These are phyloP conservation scores for Turnera subulata DNA, from an alignment of 345 rosid species.

Conservation along the genomic window DNA sequence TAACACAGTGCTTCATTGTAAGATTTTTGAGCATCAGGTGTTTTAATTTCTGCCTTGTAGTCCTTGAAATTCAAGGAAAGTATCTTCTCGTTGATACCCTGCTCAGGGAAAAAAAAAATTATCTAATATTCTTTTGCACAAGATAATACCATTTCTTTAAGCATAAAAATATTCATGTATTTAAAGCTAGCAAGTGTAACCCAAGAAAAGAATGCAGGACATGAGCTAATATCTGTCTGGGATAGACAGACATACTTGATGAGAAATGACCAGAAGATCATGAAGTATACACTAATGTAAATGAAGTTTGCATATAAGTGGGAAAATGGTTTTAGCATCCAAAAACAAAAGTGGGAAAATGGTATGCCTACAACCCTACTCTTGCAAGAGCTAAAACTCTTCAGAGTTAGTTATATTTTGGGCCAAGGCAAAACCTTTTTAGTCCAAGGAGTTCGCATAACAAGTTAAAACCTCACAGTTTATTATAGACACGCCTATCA, in stretches of 20 bases:
- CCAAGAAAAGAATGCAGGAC: not conserved
- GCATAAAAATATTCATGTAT: not conserved
- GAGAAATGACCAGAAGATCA: not conserved
- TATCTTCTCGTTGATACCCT: slow-evolving; percentile 70
- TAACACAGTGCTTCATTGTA: slow-evolving; percentile 46
- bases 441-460: not conserved
- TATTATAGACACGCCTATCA: not conserved
- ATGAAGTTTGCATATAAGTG: not conserved
- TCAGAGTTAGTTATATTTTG: not conserved
- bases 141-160: not conserved
- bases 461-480: not conserved
- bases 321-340: too few species aligned
- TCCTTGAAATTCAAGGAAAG: slow-evolving; percentile 50
- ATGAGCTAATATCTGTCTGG: not conserved
- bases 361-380: too few species aligned
- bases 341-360: too few species aligned
- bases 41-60: slow-evolving; percentile 46
- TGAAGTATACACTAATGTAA: not conserved
- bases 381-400: not conserved
- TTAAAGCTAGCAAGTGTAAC: not conserved
- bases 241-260: not conserved
- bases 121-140: not conserved
- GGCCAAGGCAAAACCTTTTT: not conserved
- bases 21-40: slow-evolving; percentile 62
- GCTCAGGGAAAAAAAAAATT: slow-evolving; percentile 6